Conservation (phyloP, 75 land plant species). For the Isoetes taiwanensis region DNA sequence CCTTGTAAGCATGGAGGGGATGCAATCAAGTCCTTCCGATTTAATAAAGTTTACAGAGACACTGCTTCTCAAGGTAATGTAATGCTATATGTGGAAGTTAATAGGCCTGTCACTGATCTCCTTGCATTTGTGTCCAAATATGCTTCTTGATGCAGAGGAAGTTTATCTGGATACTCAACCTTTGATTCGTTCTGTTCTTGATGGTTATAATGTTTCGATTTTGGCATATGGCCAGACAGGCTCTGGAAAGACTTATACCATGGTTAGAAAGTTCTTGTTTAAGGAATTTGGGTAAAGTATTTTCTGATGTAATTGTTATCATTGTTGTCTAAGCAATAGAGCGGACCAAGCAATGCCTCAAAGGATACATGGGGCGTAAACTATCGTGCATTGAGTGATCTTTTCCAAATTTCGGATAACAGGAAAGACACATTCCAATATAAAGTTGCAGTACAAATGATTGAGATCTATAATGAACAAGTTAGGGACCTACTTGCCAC, state of each 20-base stretch:
- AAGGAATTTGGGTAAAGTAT: no score
- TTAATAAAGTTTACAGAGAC: conserved; percentile 76
- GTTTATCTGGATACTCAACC: conserved; percentile 90
- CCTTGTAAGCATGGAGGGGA: conserved; percentile 74
- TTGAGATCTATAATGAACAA: conserved; percentile 98
- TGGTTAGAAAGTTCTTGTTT: no score
- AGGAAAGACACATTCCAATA: conserved; percentile 50
- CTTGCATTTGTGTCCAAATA: neutral
- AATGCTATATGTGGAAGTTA: no score
- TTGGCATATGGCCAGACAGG: conserved; percentile 99
- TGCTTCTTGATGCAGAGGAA: conserved; percentile 41
- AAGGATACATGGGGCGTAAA: conserved; percentile 84
- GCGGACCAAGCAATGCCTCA: conserved; percentile 58
- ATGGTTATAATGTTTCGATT: conserved; percentile 96
- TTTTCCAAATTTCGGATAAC: conserved; percentile 61
- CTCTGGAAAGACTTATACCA: conserved; percentile 98
- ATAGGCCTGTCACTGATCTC: neutral
- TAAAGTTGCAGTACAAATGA: conserved; percentile 95
- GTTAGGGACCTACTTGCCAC: conserved; percentile 77
- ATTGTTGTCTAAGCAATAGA: conserved; percentile 33
- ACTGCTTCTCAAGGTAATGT: conserved; percentile 66
- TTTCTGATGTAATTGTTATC: no score
- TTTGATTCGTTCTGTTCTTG: conserved; percentile 83
- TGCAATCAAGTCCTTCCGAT: conserved; percentile 46
- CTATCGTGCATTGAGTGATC: conserved; percentile 88